A percentile compares a stretch with the other conserved stretches of the same genome.
These are phyloP conservation scores for Pseudisothecium myosuroides DNA, from an alignment of 225 moss, liverwort and hornwort species.

Conservation along the genomic window DNA sequence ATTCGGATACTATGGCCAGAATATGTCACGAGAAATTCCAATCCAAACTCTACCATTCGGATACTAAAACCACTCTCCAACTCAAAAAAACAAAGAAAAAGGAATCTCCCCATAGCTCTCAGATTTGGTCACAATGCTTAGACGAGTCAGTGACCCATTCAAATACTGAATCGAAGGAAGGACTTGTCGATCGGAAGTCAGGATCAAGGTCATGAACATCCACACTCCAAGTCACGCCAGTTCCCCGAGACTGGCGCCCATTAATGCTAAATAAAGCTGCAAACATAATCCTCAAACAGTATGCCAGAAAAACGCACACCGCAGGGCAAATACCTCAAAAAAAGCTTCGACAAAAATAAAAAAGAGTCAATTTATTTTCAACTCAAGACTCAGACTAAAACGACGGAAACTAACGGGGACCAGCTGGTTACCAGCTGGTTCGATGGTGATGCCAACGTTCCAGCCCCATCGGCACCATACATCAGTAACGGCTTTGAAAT, in stretches of 20 bases:
- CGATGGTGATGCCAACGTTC: conserved; percentile 94
- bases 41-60: neutral
- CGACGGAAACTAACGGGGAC: conserved; percentile 34
- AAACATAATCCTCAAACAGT: neutral
- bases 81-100: neutral
- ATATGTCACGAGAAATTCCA: neutral
- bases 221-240: neutral
- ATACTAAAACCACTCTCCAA: neutral
- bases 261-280: neutral
- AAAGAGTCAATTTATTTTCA: neutral
- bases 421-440: conserved; percentile 91
- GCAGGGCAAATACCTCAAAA: neutral
- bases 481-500: conserved; percentile 97
- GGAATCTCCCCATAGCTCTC: neutral
- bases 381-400: neutral
- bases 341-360: neutral
- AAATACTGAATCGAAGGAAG: neutral
- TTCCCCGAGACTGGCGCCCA: neutral
- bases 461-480: conserved; percentile 98
- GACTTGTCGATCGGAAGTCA: neutral
- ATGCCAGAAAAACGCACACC: neutral
- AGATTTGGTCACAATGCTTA: neutral
- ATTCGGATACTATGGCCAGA: neutral
- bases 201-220: neutral
- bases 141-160: neutral